Conservation (phyloP, 768 basidiomycete genomes). For the Collybiopsis confluens region DNA sequence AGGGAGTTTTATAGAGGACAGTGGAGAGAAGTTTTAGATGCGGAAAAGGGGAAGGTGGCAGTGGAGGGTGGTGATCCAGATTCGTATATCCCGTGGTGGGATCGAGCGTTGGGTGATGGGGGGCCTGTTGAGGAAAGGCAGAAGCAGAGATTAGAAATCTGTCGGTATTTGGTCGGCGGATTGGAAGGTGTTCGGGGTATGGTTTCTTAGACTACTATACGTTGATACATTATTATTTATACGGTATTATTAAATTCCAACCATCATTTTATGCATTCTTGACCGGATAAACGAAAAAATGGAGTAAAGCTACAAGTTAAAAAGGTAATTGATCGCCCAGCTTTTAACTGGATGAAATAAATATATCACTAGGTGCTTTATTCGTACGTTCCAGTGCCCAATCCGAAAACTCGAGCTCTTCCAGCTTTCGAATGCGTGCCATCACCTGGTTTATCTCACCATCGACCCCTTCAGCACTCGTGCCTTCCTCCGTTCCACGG, state of each 20-base stretch:
- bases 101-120: conserved; percentile 44
- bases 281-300: no score
- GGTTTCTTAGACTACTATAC: background rate
- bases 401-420: background rate
- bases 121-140: conserved; percentile 39
- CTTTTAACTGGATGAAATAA: no score
- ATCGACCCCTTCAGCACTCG: background rate
- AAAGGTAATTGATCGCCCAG: no score
- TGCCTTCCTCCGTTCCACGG: background rate
- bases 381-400: background rate
- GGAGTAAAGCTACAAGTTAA: no score
- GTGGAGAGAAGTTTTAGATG: conserved; percentile 57
- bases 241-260: no score
- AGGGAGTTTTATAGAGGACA: conserved; percentile 44
- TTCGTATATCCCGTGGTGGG: conserved; percentile 49
- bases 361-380: conserved; percentile 10
- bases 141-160: conserved; percentile 25
- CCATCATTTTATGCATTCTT: no score
- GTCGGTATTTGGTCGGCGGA: conserved; percentile 31
- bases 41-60: conserved; percentile 27
- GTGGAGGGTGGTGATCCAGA: background rate
- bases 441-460: background rate
- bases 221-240: no score
- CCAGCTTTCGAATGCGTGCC: background rate
- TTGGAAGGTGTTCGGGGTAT: conserved; percentile 24